Base-by-base conservation (phyloP, 768 basidiomycete genomes). In the Russula griseocarnosa region DNA sequence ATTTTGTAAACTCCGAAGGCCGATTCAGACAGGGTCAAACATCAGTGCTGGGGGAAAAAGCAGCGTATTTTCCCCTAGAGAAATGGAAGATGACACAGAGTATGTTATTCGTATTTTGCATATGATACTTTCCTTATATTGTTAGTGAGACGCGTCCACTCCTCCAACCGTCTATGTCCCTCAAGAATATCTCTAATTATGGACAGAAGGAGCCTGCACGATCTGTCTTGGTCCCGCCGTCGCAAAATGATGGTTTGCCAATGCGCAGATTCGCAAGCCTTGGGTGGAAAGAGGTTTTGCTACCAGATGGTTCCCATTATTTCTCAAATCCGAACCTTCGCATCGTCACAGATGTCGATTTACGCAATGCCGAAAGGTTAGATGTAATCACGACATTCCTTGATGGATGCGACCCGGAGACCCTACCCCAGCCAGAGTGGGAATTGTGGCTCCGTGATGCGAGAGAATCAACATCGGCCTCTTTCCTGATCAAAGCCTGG, bases 221-320 rank as follows among this genome's bases (percentile, higher is more conserved):
- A 38, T 62, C 66, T 16, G 58, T 62, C 66, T 24, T 63, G 64
- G 46, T 61, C 62, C 36, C 70, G 30, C 67, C 63, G 56, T 36
- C 69, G 62, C 70, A 67, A 71, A 58, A 60, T 7, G 66, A 67
- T 4, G 63, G 68, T 40, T 55, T 69, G 3, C 61, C 65, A 56
- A 66, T 70, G 55, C 73, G 70, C 51, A 54, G 70, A 36, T 66
- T 74, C 62, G 62, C 79, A 67, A 78, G 81, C 14, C 80, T 86
- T 22, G 91, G 91, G 4, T 92, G 90, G 90, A 77, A 82, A 54
- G 88, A 87, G 70, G 84, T 88, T 71, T 77, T 81, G 24, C 82
- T 93, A n/a, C 90, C 91, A 1, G 88, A 91, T 68, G 83, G 83
- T 11, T 75, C 81, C 5, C 76, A 82, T 40, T 93, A 93, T 74